Conservation (phyloP, 352 stramenopile genomes). For the Elongisporangium anandrum region DNA sequence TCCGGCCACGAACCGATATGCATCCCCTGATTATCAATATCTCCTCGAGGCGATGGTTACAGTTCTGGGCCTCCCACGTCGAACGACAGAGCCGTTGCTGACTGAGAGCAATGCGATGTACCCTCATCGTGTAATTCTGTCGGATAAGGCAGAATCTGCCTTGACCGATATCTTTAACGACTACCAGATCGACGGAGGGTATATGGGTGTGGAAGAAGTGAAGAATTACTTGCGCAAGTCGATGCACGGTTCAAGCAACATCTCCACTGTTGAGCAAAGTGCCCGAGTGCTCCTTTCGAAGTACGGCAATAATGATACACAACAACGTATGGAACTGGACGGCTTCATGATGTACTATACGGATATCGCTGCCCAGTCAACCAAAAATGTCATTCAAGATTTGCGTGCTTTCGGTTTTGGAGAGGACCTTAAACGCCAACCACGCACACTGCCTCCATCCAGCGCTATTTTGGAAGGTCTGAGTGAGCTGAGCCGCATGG, state of each 20-base stretch:
- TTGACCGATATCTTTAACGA: conserved; percentile 78
- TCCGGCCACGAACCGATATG: conserved; percentile 35
- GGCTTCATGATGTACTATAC: conserved; percentile 83
- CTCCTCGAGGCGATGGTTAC: conserved; percentile 85
- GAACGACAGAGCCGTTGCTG: conserved; percentile 57
- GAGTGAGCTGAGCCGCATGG: conserved; percentile 49
- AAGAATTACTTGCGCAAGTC: conserved; percentile 67
- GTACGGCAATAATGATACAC: conserved; percentile 46
- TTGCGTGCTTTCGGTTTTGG: conserved; percentile 78
- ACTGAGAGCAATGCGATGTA: conserved; percentile 66
- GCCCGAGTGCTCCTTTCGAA: conserved; percentile 61
- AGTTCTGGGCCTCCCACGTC: conserved; percentile 70
- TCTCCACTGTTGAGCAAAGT: conserved; percentile 57
- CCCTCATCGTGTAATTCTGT: conserved; percentile 61
- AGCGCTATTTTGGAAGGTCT: conserved; percentile 42
- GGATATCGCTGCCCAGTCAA: conserved; percentile 61
- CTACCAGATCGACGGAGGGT: conserved; percentile 31
- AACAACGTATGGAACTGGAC: conserved; percentile 55
- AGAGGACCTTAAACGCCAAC: conserved; percentile 67
- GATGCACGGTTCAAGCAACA: conserved; percentile 47
- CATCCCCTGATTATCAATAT: conserved; percentile 86
- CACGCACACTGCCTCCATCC: conserved; percentile 22
- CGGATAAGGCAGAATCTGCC: conserved; percentile 65
- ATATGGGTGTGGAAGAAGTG: conserved; percentile 53
- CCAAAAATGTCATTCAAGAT: conserved; percentile 80